phyloP scores from a whole-genome alignment of 192 early-diverging fungal genomes.

The Polychytrium aggregatum region DNA sequence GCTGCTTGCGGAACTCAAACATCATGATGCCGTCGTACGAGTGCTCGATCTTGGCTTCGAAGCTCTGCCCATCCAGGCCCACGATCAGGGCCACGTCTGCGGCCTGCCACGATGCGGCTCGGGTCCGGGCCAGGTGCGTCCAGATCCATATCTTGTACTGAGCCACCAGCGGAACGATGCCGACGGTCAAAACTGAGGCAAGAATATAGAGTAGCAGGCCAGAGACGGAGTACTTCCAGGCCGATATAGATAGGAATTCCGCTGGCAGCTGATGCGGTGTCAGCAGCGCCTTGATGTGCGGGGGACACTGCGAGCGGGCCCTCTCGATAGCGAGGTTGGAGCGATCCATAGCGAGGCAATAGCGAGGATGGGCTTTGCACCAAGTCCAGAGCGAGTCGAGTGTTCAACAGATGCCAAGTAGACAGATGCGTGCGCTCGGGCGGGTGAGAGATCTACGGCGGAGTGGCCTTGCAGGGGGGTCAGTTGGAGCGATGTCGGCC shows the following conservation, averaged over 20 bases:
- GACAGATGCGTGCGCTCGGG: too few species aligned
- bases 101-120: constrained; percentile 13
- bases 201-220: constrained; percentile 3
- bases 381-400: too few species aligned
- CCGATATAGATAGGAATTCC: constrained; percentile 22
- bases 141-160: constrained; percentile 11
- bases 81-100: constrained; percentile 16
- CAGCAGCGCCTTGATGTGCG: too few species aligned
- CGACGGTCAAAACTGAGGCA: constrained; percentile 12
- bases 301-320: too few species aligned
- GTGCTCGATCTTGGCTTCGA: constrained; percentile 10
- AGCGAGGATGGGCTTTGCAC: too few species aligned
- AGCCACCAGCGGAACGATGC: constrained; percentile 13
- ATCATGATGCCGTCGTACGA: constrained; percentile 4
- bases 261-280: constrained; percentile 12
- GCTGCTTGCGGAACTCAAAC: constrained; percentile 27
- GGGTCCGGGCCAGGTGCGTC: constrained; percentile 5
- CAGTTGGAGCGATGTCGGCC: too few species aligned
- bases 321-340: too few species aligned
- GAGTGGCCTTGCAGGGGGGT: too few species aligned
- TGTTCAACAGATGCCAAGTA: too few species aligned
- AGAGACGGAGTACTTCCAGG: constrained; percentile 1
- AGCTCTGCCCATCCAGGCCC: constrained; percentile 10
- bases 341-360: too few species aligned
- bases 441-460: too few species aligned